Percentiles rank a stretch among this genome's conserved stretches.
phyloP scores from a whole-genome alignment of 495 filamentous ascomycete species.

The Aspergillus campestris region DNA sequence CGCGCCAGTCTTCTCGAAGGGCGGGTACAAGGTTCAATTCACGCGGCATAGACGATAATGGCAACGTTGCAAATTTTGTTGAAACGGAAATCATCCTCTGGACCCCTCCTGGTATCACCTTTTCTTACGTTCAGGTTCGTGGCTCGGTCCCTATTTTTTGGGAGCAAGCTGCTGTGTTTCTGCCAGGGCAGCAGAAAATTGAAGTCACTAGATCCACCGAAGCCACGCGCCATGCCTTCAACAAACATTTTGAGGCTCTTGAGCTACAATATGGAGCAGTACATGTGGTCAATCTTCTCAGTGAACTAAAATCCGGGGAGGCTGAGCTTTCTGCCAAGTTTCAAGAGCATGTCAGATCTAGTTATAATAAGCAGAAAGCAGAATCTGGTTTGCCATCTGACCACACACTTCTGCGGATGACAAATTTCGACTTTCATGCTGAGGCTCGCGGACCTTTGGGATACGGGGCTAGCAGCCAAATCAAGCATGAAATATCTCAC shows the following conservation, averaged over 20 bases:
- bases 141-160: slow-evolving; percentile 95
- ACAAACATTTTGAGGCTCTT: slow-evolving; percentile 82
- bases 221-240: slow-evolving; percentile 89
- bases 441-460: slow-evolving; percentile 81
- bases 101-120: slow-evolving; percentile 65
- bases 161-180: slow-evolving; percentile 82
- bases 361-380: slow-evolving; percentile 48
- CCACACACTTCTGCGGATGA: slow-evolving; percentile 62
- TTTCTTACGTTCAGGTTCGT: slow-evolving; percentile 88
- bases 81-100: slow-evolving; percentile 61
- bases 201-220: slow-evolving; percentile 80
- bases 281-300: slow-evolving; percentile 87
- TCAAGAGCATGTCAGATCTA: slow-evolving; percentile 64
- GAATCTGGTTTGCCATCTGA: slow-evolving; percentile 40
- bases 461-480: slow-evolving; percentile 78
- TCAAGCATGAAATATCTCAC: slow-evolving; percentile 61
- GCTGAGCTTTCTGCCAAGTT: slow-evolving; percentile 70
- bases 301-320: slow-evolving; percentile 76
- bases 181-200: slow-evolving; percentile 94
- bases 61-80: slow-evolving; percentile 91
- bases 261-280: slow-evolving; percentile 80
- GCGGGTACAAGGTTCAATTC: slow-evolving; percentile 96
- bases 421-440: slow-evolving; percentile 91
- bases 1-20: slow-evolving; percentile 80
- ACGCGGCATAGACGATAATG: slow-evolving; percentile 93